Conservation (phyloP, 768 basidiomycete genomes). For the Paxillus rubicundulus region DNA sequence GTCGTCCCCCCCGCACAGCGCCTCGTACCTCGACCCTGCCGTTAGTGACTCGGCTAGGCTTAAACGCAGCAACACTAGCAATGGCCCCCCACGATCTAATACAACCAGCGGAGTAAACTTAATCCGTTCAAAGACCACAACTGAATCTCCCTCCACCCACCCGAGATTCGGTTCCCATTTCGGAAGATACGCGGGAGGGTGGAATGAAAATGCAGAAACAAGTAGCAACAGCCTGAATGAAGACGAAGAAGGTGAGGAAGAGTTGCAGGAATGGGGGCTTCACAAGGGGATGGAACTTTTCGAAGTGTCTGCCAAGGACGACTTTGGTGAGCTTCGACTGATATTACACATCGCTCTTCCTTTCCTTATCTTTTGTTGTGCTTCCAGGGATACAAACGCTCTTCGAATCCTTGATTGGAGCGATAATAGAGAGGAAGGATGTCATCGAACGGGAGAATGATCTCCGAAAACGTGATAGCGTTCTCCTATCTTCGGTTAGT, state of each 20-base stretch:
- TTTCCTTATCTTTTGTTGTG: slow-evolving; percentile 7
- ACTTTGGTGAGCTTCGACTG: slow-evolving; percentile 49
- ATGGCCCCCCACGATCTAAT: slow-evolving; percentile 48
- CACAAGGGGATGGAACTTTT: slow-evolving; percentile 84
- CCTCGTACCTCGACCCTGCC: slow-evolving; percentile 63
- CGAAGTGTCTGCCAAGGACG: slow-evolving; percentile 91
- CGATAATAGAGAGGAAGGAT: slow-evolving; percentile 78
- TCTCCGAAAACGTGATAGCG: slow-evolving; percentile 77
- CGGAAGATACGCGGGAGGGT: slow-evolving; percentile 48
- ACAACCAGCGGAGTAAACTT: slow-evolving; percentile 39
- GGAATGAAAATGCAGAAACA: slow-evolving; percentile 56
- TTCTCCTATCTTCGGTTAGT: slow-evolving; percentile 62
- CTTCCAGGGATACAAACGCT: slow-evolving; percentile 71
- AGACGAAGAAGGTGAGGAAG: slow-evolving; percentile 53
- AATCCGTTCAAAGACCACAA: slow-evolving; percentile 26
- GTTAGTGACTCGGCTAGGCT: slow-evolving; percentile 51
- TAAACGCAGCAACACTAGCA: slow-evolving; percentile 51
- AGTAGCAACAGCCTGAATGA: slow-evolving; percentile 68
- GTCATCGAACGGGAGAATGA: slow-evolving; percentile 80
- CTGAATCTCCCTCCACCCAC: slow-evolving; percentile 42
- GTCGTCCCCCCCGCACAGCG: slow-evolving; percentile 52
- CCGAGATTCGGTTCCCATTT: slow-evolving; percentile 60
- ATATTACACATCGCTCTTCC: slow-evolving; percentile 4
- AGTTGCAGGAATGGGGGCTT: slow-evolving; percentile 66
- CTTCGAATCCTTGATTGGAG: slow-evolving; percentile 75